Evolutionary conservation across 805 yeast species (phyloP), one percentile per base, ranked within the genome.

Genomic region (Candida xyloterini): DNA sequence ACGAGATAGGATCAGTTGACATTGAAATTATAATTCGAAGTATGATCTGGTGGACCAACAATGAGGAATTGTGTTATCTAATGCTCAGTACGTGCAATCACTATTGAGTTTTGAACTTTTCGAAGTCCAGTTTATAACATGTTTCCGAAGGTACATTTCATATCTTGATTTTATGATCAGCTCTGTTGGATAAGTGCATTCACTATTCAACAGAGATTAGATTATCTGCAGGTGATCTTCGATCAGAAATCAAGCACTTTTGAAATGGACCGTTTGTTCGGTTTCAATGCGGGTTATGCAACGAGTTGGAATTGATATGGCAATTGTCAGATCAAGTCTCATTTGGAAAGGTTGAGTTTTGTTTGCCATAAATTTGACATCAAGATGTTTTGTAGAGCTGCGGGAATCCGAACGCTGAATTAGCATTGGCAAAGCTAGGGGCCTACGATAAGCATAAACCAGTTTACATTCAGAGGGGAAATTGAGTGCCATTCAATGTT

Each of bases 391-490:
- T 25, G 15, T 30, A 30, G 4, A 5, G 14, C 25, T 18, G 33
- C 25, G 13, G 15, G 15, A 20, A 9, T 30, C 33, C 33, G 33
- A 30, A 30, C n/a, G 25, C 25, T 10, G 7, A n/a, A 8, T 11
- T 30, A 23, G 25, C 5, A 23, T 21, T 30, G 33, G 15, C 33
- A 20, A 30, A 30, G 33, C 25, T 20, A 4, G 33, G 33, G 25
- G 15, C 15, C 25, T 11, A 30, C 25, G 33, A 30, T 30, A 30
- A 30, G 25, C 25, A 9, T 10, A 20, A n/a, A 8, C 3, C 15
- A 18, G 33, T 9, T 3, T n/a, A 15, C 25, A 23, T 23, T 5
- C 9, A 10, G 25, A 7, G 25, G n/a, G 7, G 10, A 23, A 23
- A 4, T 23, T 6, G 6, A 18, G 6, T 18, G 20, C 20, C 20